These are phyloP conservation scores for Macrophomina phaseolina DNA, from an alignment of 2,329 filamentous ascomycete genomes.

Conservation along the genomic window DNA sequence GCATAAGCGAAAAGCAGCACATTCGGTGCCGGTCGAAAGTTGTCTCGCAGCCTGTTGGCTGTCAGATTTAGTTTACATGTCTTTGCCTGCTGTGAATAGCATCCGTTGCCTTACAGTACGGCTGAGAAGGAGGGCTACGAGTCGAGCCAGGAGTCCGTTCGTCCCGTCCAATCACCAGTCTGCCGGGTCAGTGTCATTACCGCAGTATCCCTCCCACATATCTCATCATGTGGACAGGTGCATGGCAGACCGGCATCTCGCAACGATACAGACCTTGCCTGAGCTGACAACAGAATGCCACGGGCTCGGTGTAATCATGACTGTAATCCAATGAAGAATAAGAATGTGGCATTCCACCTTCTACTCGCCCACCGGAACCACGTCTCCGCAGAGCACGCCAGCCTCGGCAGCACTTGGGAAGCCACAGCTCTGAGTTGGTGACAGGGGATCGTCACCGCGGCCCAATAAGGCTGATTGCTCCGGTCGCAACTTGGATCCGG, in stretches of 20 bases:
- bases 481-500: neutral
- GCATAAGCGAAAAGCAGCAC: neutral
- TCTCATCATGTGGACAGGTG: constrained; percentile 2
- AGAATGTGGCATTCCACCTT: neutral
- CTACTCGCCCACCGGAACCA: neutral
- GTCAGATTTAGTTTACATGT: neutral
- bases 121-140: neutral
- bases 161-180: neutral
- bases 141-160: neutral
- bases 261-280: neutral
- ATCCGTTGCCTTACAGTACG: neutral
- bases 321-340: neutral
- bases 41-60: too few relatives aligned
- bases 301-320: neutral
- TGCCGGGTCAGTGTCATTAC: neutral
- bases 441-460: neutral
- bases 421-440: neutral
- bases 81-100: neutral
- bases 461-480: constrained; percentile 15
- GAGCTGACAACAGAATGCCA: neutral
- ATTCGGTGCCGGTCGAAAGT: neutral
- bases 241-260: neutral
- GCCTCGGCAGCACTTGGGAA: neutral
- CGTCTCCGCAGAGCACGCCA: neutral
- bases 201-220: neutral